These are phyloP conservation scores for Powellomyces hirtus DNA, from an alignment of 192 early-diverging fungal species.

Conservation along the genomic window DNA sequence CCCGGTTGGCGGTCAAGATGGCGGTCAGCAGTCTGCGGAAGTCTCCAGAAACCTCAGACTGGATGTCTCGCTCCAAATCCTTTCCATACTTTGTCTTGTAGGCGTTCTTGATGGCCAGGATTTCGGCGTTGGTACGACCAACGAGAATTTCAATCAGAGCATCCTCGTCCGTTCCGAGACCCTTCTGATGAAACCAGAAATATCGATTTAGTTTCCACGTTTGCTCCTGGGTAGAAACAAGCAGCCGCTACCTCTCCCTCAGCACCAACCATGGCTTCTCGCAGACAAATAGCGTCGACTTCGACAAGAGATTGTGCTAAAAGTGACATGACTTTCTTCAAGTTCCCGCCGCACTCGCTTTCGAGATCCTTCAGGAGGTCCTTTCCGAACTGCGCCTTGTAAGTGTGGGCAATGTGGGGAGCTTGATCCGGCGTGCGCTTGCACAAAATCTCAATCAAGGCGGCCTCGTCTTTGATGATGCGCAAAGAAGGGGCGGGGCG, in stretches of 20 bases:
- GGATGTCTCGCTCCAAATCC: conserved; percentile 27
- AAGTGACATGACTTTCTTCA: conserved; percentile 30
- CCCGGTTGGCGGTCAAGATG: conserved; percentile 28
- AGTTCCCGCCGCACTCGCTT: conserved; percentile 34
- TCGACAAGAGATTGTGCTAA: conserved; percentile 16
- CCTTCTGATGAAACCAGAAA: conserved; percentile 5
- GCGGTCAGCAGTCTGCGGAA: conserved; percentile 31
- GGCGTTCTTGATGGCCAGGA: conserved; percentile 38
- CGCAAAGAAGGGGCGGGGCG: too few species aligned
- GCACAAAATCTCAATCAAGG: conserved; percentile 38
- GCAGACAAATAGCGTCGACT: conserved; percentile 26
- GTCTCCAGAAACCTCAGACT: conserved; percentile 35
- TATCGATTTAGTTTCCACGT: neutral
- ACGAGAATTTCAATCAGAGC: conserved; percentile 46
- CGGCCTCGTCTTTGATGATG: conserved; percentile 40
- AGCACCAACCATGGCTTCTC: conserved; percentile 32
- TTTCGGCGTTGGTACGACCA: conserved; percentile 48
- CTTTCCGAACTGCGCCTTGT: conserved; percentile 28
- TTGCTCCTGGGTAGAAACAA: too few species aligned
- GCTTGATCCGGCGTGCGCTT: conserved; percentile 39
- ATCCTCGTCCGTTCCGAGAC: conserved; percentile 48
- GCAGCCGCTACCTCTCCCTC: conserved; percentile 15
- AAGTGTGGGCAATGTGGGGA: conserved; percentile 30
- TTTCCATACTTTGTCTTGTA: conserved; percentile 30
- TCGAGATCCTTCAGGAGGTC: conserved; percentile 32